Evolutionary conservation across 176 grass and related monocot species (phyloP).

Genomic region (Carex parvula): DNA sequence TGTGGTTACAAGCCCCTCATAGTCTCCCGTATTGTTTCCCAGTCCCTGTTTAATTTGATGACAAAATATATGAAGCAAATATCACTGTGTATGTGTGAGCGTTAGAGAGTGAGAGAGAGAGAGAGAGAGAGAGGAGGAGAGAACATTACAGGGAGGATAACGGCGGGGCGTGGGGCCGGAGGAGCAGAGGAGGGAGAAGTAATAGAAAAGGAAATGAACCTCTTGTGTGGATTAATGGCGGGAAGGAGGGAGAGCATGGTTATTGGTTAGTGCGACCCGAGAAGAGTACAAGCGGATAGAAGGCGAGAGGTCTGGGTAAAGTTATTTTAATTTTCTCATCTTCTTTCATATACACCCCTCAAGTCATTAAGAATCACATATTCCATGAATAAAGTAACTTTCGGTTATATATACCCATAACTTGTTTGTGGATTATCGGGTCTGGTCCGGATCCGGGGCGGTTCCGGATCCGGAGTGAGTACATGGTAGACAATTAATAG

Average conservation of each 20-base stretch:
- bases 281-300: neutral
- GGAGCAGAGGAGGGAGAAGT: neutral
- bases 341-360: neutral
- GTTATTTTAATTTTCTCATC: neutral
- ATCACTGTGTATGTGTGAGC: neutral
- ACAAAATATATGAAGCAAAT: neutral
- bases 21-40: constrained; percentile 90
- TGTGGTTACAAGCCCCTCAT: constrained; percentile 42
- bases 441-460: too few relatives aligned
- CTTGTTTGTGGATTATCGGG: too few relatives aligned
- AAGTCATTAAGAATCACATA: neutral
- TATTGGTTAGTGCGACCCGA: neutral
- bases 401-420: too few relatives aligned
- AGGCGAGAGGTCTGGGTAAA: neutral
- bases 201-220: neutral
- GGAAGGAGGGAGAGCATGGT: constrained; percentile 54
- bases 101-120: neutral
- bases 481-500: too few relatives aligned
- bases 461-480: too few relatives aligned
- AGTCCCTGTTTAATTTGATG: constrained; percentile 49
- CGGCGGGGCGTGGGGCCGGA: constrained; percentile 35
- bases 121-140: neutral
- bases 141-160: constrained; percentile 67
- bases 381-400: neutral
- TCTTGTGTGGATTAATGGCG: constrained; percentile 24